Percentiles rank a stretch among this genome's conserved stretches.
phyloP scores from a whole-genome alignment of 2,329 filamentous ascomycete species.

The Penicillium sp. region DNA sequence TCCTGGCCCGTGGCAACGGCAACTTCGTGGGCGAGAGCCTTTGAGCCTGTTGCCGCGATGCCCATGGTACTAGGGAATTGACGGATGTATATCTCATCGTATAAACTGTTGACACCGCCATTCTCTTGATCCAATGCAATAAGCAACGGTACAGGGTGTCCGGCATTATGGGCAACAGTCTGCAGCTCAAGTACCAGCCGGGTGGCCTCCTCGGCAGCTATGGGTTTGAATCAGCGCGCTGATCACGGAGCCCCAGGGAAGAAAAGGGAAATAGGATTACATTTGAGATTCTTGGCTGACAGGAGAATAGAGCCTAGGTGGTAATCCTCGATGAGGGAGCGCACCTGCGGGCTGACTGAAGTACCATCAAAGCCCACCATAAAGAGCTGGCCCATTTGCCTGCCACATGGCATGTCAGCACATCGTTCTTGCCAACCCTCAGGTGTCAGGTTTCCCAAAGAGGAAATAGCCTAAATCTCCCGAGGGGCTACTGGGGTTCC shows the following conservation, averaged over 20 bases:
- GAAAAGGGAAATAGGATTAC: conserved; percentile 37
- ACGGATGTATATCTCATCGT: conserved; percentile 90
- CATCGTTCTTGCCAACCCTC: conserved; percentile 11
- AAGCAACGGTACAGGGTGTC: conserved; percentile 80
- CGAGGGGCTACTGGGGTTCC: conserved; percentile 32
- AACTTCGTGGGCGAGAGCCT: conserved; percentile 79
- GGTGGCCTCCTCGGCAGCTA: conserved; percentile 87
- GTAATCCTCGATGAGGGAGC: conserved; percentile 58
- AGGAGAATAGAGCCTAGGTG: conserved; percentile 79
- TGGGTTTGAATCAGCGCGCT: conserved; percentile 3
- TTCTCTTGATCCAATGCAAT: conserved; percentile 97
- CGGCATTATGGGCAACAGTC: conserved; percentile 82
- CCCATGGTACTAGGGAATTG: conserved; percentile 98
- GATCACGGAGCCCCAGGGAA: not conserved
- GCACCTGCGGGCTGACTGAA: conserved; percentile 58
- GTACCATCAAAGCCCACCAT: conserved; percentile 67
- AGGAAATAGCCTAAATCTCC: conserved; percentile 53
- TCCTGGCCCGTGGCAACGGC: conserved; percentile 92
- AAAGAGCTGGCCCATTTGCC: conserved; percentile 56
- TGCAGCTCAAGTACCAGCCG: conserved; percentile 85
- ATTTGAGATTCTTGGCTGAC: conserved; percentile 63
- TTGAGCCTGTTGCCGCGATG: conserved; percentile 82
- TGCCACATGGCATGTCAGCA: conserved; percentile 52
- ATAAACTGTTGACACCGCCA: conserved; percentile 93
- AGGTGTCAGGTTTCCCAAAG: conserved; percentile 61